Evolutionary conservation across 495 filamentous ascomycete genomes (phyloP).

Genomic region (Penicillium goetzii): DNA sequence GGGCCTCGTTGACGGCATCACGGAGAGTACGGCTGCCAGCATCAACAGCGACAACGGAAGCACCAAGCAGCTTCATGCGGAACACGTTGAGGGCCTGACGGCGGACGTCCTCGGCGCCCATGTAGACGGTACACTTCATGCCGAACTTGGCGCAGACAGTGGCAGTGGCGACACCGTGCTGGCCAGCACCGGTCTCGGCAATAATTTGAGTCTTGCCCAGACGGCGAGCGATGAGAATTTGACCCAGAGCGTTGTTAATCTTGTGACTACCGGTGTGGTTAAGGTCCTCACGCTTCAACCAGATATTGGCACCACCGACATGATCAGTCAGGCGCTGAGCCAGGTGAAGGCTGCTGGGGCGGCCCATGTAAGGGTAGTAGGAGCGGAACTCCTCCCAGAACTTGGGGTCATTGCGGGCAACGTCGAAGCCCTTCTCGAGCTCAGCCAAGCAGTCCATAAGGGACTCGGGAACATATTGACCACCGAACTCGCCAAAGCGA

Average conservation of each 20-base stretch:
- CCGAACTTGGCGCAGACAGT: conserved; percentile 96
- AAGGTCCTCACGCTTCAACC: conserved; percentile 93
- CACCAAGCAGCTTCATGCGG: conserved; percentile 91
- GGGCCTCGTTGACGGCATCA: conserved; percentile 93
- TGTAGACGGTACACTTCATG: conserved; percentile 94
- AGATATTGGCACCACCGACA: conserved; percentile 91
- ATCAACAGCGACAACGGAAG: conserved; percentile 85
- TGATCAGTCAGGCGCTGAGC: conserved; percentile 86
- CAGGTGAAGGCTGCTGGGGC: conserved; percentile 86
- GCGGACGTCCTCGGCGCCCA: conserved; percentile 96
- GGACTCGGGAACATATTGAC: conserved; percentile 98
- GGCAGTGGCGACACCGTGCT: conserved; percentile 95
- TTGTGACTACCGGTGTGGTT: conserved; percentile 90
- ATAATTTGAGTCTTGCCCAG: conserved; percentile 94
- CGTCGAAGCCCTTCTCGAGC: conserved; percentile 88
- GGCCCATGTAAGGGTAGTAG: conserved; percentile 97
- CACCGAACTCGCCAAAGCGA: conserved; percentile 95
- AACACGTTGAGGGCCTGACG: conserved; percentile 95
- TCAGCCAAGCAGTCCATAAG: conserved; percentile 95
- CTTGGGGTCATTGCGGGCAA: conserved; percentile 77
- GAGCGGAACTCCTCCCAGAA: conserved; percentile 98
- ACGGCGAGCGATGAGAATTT: conserved; percentile 79
- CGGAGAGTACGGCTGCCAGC: conserved; percentile 82
- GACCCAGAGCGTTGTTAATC: conserved; percentile 95
- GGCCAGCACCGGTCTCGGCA: conserved; percentile 95